phyloP scores from a whole-genome alignment of 192 early-diverging fungal genomes.

The Gamsiella multidivaricata region DNA sequence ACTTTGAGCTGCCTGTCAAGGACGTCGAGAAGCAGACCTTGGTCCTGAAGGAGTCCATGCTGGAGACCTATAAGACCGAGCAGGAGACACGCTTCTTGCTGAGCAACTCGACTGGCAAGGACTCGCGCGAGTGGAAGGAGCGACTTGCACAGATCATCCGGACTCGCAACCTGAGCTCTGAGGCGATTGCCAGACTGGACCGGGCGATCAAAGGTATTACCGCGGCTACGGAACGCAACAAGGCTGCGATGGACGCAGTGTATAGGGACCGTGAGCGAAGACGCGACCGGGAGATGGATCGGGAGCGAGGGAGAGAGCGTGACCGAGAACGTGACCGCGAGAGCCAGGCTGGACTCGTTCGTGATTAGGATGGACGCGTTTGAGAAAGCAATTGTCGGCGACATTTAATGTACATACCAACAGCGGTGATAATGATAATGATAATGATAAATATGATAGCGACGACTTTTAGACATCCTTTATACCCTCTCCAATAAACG shows the following conservation, averaged over 20 bases:
- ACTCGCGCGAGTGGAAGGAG: constrained; percentile 50
- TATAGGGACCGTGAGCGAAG: constrained; percentile 38
- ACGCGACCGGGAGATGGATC: constrained; percentile 34
- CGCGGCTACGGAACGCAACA: constrained; percentile 30
- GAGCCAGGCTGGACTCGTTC: constrained; percentile 7
- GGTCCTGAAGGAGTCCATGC: constrained; percentile 45
- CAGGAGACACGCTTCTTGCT: constrained; percentile 57
- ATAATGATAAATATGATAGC: too few relatives aligned
- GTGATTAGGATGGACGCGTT: too few relatives aligned
- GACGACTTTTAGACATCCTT: too few relatives aligned
- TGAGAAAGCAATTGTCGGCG: too few relatives aligned
- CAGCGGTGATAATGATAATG: too few relatives aligned
- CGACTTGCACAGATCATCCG: constrained; percentile 45
- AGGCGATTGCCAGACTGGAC: constrained; percentile 35
- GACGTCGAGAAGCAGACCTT: constrained; percentile 53
- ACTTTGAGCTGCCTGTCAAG: constrained; percentile 43
- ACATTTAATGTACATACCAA: too few relatives aligned
- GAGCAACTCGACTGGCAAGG: constrained; percentile 53
- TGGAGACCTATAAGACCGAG: constrained; percentile 54
- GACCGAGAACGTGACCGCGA: constrained; percentile 15
- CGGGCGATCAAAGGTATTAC: constrained; percentile 41
- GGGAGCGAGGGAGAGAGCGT: constrained; percentile 32
- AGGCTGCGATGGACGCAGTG: constrained; percentile 45
- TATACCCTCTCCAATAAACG: too few relatives aligned
- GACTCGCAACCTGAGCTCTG: constrained; percentile 36